Evolutionary conservation across 345 rosid species (phyloP).

Genomic region (Combretum micranthum): DNA sequence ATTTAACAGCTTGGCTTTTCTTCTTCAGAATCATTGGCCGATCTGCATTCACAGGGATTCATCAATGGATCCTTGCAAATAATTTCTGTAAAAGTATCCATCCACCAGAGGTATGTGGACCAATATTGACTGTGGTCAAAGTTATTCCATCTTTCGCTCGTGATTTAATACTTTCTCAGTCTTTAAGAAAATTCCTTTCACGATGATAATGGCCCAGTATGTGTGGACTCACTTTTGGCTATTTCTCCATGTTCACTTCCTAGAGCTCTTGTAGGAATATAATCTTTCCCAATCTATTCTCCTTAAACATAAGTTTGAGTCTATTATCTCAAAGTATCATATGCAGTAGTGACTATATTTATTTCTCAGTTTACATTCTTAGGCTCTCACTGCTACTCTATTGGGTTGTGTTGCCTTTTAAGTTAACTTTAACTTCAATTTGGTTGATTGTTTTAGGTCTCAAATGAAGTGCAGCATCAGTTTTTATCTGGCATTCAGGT

Average conservation of each 20-base stretch:
- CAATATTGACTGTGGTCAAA: background rate
- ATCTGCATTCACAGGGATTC: constrained; percentile 78
- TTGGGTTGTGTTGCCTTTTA: background rate
- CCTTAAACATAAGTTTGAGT: too few relatives aligned
- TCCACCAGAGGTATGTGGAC: constrained; percentile 60
- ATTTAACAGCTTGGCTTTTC: constrained; percentile 6
- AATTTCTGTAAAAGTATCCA: constrained; percentile 39
- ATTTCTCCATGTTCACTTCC: too few relatives aligned
- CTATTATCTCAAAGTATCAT: too few relatives aligned
- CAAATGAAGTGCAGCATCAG: constrained; percentile 67
- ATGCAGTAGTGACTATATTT: too few relatives aligned
- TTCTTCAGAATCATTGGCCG: constrained; percentile 67
- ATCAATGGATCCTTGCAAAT: constrained; percentile 74
- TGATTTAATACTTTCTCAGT: background rate
- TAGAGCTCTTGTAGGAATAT: too few relatives aligned
- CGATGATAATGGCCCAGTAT: too few relatives aligned
- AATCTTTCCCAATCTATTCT: too few relatives aligned
- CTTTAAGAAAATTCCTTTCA: too few relatives aligned
- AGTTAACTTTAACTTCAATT: background rate
- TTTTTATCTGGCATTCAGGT: constrained; percentile 95
- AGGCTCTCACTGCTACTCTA: background rate
- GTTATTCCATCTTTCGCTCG: background rate
- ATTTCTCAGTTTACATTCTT: too few relatives aligned
- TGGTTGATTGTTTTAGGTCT: constrained; percentile 38
- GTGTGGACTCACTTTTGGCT: too few relatives aligned